Evolutionary conservation across 306 rosid species (phyloP).

Genomic region (Citrullus colocynthis): DNA sequence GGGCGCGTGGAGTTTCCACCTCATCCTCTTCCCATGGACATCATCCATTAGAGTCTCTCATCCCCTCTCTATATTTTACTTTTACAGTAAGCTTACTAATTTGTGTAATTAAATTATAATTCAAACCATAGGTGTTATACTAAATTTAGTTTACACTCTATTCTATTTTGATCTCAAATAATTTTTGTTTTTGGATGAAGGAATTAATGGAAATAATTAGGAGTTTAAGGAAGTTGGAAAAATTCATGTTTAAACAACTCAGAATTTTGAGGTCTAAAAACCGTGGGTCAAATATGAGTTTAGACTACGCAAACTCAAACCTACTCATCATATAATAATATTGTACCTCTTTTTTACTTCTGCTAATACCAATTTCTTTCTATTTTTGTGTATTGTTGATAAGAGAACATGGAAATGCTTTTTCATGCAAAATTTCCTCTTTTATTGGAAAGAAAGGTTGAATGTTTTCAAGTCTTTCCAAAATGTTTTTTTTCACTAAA

Average conservation of each 20-base stretch:
- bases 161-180: too few relatives aligned
- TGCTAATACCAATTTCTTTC: not conserved
- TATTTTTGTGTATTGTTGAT: too few relatives aligned
- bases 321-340: not conserved
- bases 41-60: not conserved
- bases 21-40: not conserved
- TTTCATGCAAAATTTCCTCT: too few relatives aligned
- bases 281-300: not conserved
- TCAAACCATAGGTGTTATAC: too few relatives aligned
- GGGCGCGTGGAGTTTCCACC: conserved; percentile 10
- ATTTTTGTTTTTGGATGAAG: too few relatives aligned
- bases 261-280: not conserved
- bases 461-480: too few relatives aligned
- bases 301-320: not conserved
- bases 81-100: not conserved
- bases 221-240: too few relatives aligned
- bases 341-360: not conserved
- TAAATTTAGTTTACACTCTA: too few relatives aligned
- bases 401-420: too few relatives aligned
- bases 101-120: not conserved
- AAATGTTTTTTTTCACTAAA: too few relatives aligned
- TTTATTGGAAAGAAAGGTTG: too few relatives aligned
- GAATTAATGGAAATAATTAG: not conserved
- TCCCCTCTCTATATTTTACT: not conserved
- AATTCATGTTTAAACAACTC: not conserved